Conservation (phyloP, 1,284 basidiomycete species). For the Pyrrhoderma noxium region DNA sequence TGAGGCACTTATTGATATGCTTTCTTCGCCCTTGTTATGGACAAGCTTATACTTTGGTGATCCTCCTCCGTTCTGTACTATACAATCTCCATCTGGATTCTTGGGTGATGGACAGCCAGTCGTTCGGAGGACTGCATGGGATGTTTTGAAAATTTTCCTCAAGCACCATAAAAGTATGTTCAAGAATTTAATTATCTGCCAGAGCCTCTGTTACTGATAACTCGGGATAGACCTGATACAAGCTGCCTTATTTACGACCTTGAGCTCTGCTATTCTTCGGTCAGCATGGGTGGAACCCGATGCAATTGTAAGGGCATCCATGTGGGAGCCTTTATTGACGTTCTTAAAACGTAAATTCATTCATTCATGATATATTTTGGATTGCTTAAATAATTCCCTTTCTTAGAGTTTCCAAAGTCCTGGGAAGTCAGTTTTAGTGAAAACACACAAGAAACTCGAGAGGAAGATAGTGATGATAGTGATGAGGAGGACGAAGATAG, state of each 20-base stretch:
- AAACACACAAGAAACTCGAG: constrained; percentile 18
- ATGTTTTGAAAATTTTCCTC: constrained; percentile 37
- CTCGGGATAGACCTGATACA: constrained; percentile 31
- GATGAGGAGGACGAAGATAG: constrained; percentile 16
- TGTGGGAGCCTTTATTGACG: constrained; percentile 65
- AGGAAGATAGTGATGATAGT: constrained; percentile 20
- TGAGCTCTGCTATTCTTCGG: constrained; percentile 57
- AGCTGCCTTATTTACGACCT: constrained; percentile 31
- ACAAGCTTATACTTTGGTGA: constrained; percentile 43
- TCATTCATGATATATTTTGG: neutral
- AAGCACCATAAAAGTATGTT: constrained; percentile 39
- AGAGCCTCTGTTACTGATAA: neutral
- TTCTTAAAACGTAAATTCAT: constrained; percentile 61
- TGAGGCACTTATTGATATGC: constrained; percentile 27
- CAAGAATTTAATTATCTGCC: neutral
- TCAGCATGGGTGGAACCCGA: constrained; percentile 78
- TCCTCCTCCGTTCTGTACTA: constrained; percentile 37
- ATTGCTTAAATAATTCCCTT: neutral
- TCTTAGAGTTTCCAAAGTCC: constrained; percentile 49
- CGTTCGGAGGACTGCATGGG: constrained; percentile 65
- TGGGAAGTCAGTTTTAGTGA: constrained; percentile 46
- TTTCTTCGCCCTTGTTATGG: constrained; percentile 54
- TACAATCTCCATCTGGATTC: constrained; percentile 29
- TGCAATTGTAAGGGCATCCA: constrained; percentile 50
- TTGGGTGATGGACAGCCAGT: constrained; percentile 59